Percentiles rank a stretch among this genome's conserved stretches.
These are phyloP conservation scores for Podospora conica DNA, from an alignment of 495 filamentous ascomycete genomes.

Conservation along the genomic window DNA sequence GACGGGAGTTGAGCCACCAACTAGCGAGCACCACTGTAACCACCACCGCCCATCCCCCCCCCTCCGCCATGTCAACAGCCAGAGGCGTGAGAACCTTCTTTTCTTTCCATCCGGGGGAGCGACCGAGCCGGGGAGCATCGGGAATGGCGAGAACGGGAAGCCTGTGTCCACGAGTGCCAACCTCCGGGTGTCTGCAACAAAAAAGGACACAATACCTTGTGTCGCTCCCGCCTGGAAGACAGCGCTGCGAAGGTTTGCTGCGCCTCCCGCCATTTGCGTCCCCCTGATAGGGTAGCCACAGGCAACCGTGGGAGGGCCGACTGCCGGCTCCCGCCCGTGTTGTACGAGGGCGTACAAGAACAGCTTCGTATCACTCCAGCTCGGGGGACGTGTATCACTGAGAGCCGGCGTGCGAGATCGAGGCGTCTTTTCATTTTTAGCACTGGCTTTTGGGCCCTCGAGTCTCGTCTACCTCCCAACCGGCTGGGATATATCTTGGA, in stretches of 20 bases:
- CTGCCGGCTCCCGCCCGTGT: not conserved
- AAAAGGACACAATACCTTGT: not conserved
- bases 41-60: not conserved
- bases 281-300: not conserved
- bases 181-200: not conserved
- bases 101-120: not conserved
- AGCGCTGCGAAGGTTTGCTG: not conserved
- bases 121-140: not conserved
- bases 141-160: not conserved
- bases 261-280: not conserved
- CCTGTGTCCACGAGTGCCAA: not conserved
- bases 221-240: not conserved
- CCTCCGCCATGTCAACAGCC: not conserved
- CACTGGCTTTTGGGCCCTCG: not conserved
- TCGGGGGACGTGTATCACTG: not conserved
- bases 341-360: not conserved
- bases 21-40: not conserved
- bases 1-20: not conserved
- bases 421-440: not conserved
- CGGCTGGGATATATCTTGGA: not conserved
- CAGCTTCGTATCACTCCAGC: not conserved
- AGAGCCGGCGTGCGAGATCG: not conserved
- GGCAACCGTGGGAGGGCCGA: not conserved
- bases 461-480: not conserved
- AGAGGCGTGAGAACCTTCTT: not conserved